Percentiles rank a stretch among this genome's conserved stretches.
phyloP scores from a whole-genome alignment of 2,329 filamentous ascomycete genomes.

The Pezicula rhizophila region DNA sequence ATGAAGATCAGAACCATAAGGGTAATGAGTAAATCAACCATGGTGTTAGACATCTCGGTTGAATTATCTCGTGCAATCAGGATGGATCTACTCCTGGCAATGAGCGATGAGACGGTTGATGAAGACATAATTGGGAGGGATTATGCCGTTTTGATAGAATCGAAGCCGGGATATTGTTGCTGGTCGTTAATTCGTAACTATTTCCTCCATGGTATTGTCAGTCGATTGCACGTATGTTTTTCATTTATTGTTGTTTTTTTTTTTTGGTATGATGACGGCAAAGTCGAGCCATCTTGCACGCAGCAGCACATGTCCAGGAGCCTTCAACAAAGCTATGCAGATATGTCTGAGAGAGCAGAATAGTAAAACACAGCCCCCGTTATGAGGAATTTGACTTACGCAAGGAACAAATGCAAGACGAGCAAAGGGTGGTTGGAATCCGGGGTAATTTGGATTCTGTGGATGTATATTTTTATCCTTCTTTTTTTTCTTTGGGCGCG shows the following conservation, averaged over 20 bases:
- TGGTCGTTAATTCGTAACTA: not conserved
- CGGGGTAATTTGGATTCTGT: conserved; percentile 4
- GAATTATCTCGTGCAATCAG: conserved; percentile 43
- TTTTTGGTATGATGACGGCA: too few species aligned
- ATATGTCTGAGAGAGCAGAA: conserved; percentile 1
- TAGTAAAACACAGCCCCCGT: not conserved
- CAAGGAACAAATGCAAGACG: conserved; percentile 13
- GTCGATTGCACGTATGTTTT: too few species aligned
- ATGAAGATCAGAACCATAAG: conserved; percentile 74
- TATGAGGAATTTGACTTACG: conserved; percentile 12
- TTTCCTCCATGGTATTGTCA: not conserved
- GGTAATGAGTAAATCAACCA: conserved; percentile 72
- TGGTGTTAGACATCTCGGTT: conserved; percentile 44
- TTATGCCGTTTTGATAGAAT: too few species aligned
- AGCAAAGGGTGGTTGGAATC: not conserved
- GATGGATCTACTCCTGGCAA: conserved; percentile 29
- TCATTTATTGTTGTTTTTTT: too few species aligned
- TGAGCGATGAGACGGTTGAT: conserved; percentile 18
- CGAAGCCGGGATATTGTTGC: too few species aligned
- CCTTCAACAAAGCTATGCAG: not conserved
- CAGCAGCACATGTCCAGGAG: too few species aligned
- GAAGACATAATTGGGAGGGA: too few species aligned
- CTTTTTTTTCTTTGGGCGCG: conserved; percentile 1
- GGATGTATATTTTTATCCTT: not conserved
- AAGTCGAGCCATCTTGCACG: too few species aligned